These are phyloP conservation scores for Citrullus amarus DNA, from an alignment of 306 rosid genomes.

Conservation along the genomic window DNA sequence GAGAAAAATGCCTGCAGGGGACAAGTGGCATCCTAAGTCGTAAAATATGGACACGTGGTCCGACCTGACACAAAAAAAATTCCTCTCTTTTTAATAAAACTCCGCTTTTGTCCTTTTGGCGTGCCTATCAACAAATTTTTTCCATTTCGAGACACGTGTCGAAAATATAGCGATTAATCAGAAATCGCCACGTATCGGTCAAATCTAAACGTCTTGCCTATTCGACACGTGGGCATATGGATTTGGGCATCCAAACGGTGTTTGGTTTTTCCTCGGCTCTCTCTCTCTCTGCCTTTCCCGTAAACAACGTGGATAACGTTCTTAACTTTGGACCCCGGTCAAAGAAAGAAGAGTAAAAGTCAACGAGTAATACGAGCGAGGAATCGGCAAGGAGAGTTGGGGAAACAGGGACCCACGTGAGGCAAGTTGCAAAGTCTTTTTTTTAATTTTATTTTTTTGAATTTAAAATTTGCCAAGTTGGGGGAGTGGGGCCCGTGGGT, in stretches of 20 bases:
- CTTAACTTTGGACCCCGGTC: not conserved
- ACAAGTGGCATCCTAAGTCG: constrained; percentile 34
- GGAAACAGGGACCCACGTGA: not conserved
- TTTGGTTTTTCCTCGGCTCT: not conserved
- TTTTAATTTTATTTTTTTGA: not conserved
- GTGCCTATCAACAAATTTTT: constrained; percentile 13
- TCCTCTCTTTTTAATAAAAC: not conserved
- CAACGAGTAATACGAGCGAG: not conserved
- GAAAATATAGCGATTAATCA: not conserved
- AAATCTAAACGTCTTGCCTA: not conserved
- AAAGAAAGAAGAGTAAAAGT: not conserved
- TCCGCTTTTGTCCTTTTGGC: constrained; percentile 21
- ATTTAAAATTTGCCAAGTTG: not conserved
- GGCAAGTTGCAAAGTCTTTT: not conserved
- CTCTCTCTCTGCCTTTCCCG: not conserved
- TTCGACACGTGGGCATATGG: constrained; percentile 8
- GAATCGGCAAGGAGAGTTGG: not conserved
- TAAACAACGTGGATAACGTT: constrained; percentile 9
- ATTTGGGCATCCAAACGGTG: not conserved
- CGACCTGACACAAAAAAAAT: constrained; percentile 16
- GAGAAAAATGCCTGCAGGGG: constrained; percentile 15
- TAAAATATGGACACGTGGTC: constrained; percentile 38
- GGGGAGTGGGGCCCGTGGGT: not conserved
- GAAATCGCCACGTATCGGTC: not conserved
- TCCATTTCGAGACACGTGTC: not conserved